A percentile compares a stretch with the other conserved stretches of the same genome.
Evolutionary conservation across 345 rosid genomes (phyloP).

Genomic region (Toxicodendron radicans): DNA sequence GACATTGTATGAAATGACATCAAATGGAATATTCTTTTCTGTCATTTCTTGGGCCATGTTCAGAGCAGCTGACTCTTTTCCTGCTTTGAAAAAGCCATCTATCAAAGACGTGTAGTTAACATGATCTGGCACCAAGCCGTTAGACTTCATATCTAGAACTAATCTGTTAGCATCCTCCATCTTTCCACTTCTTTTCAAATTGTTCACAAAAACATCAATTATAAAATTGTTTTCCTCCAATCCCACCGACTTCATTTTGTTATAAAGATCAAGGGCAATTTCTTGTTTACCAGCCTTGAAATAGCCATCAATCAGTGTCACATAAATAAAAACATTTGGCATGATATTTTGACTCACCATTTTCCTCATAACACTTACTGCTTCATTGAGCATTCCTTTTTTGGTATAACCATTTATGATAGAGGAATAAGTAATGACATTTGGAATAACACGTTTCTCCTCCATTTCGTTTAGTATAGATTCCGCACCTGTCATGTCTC

Average conservation of each 20-base stretch:
- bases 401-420: slow-evolving; percentile 68
- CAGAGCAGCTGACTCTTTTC: slow-evolving; percentile 71
- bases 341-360: slow-evolving; percentile 49
- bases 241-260: slow-evolving; percentile 63
- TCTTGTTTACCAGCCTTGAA: slow-evolving; percentile 62
- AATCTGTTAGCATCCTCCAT: slow-evolving; percentile 56
- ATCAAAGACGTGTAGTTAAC: slow-evolving; percentile 86
- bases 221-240: slow-evolving; percentile 56
- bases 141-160: slow-evolving; percentile 48
- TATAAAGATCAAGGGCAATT: slow-evolving; percentile 54
- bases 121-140: slow-evolving; percentile 58
- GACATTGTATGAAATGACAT: slow-evolving; percentile 78
- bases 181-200: slow-evolving; percentile 58
- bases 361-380: slow-evolving; percentile 49
- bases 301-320: slow-evolving; percentile 67
- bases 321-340: slow-evolving; percentile 62
- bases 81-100: slow-evolving; percentile 82
- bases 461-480: slow-evolving; percentile 57
- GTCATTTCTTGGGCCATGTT: slow-evolving; percentile 69
- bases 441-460: slow-evolving; percentile 47
- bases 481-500: slow-evolving; percentile 59
- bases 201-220: slow-evolving; percentile 67
- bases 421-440: slow-evolving; percentile 63
- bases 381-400: slow-evolving; percentile 74
- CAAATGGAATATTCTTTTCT: slow-evolving; percentile 56